Evolutionary conservation across 768 basidiomycete species (phyloP).

Genomic region (Trametes elegans): DNA sequence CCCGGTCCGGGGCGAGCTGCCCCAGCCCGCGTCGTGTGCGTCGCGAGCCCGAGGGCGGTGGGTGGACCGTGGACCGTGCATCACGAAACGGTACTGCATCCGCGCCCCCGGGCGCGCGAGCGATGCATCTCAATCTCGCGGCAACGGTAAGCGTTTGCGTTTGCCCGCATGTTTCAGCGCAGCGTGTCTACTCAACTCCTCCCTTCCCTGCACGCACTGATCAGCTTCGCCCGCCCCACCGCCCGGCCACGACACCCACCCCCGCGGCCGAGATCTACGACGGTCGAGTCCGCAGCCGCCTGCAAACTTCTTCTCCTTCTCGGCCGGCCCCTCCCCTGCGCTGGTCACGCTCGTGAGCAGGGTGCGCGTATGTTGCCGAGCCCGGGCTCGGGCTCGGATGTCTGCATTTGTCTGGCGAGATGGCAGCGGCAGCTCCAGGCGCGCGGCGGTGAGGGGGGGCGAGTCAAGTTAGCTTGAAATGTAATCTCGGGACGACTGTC

Average conservation of each 20-base stretch:
- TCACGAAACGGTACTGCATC: too few species aligned
- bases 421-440: background rate
- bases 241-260: too few species aligned
- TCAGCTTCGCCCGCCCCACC: too few species aligned
- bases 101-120: too few species aligned
- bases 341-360: constrained; percentile 1
- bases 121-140: too few species aligned
- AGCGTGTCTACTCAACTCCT: constrained; percentile 21
- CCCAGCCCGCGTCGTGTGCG: background rate
- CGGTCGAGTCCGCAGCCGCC: background rate
- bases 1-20: constrained; percentile 3
- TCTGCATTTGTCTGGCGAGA: constrained; percentile 2
- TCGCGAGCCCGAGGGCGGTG: too few species aligned
- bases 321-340: too few species aligned
- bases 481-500: constrained; percentile 3
- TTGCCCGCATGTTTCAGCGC: constrained; percentile 4
- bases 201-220: constrained; percentile 3
- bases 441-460: too few species aligned
- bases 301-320: too few species aligned
- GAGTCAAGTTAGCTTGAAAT: constrained; percentile 7
- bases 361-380: background rate
- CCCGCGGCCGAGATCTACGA: background rate
- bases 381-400: too few species aligned
- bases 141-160: too few species aligned
- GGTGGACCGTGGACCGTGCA: too few species aligned